Evolutionary conservation across 83 land plant species (phyloP).

Genomic region (Picea abies): DNA sequence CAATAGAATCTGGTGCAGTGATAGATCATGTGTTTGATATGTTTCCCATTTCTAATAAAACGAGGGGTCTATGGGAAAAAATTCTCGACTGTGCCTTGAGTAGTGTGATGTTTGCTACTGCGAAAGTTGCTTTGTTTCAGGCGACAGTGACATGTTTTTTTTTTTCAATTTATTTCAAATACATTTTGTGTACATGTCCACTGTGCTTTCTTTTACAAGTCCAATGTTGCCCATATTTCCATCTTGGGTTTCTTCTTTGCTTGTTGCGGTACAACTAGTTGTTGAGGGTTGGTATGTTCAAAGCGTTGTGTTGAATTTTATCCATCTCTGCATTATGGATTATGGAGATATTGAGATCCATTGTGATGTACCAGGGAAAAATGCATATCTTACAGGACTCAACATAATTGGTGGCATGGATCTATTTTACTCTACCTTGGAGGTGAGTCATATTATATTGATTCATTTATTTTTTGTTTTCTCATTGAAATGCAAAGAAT

Average conservation of each 20-base stretch:
- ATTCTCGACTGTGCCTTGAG: constrained; percentile 85
- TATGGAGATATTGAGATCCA: constrained; percentile 77
- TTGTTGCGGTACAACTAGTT: constrained; percentile 67
- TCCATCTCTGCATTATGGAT: constrained; percentile 72
- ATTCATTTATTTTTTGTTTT: background rate
- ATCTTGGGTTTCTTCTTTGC: constrained; percentile 67
- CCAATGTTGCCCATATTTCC: constrained; percentile 84
- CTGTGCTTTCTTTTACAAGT: constrained; percentile 72
- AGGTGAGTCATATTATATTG: constrained; percentile 48
- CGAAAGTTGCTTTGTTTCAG: constrained; percentile 83
- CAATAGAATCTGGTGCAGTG: constrained; percentile 85
- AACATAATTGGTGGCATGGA: constrained; percentile 97
- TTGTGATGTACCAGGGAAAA: constrained; percentile 77
- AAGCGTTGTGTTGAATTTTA: constrained; percentile 47
- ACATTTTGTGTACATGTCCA: constrained; percentile 87
- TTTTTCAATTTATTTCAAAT: constrained; percentile 64
- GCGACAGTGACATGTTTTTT: constrained; percentile 84
- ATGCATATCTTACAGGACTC: constrained; percentile 81
- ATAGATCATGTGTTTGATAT: constrained; percentile 76
- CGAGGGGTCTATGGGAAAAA: constrained; percentile 58
- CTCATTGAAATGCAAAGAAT: background rate
- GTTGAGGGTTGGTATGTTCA: constrained; percentile 70
- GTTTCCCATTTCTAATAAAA: constrained; percentile 69
- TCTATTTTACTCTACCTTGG: constrained; percentile 81
- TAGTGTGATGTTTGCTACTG: constrained; percentile 83